A percentile compares a stretch with the other conserved stretches of the same genome.
phyloP scores from a whole-genome alignment of 768 basidiomycete species.

The Pleurotus citrinopileatus region DNA sequence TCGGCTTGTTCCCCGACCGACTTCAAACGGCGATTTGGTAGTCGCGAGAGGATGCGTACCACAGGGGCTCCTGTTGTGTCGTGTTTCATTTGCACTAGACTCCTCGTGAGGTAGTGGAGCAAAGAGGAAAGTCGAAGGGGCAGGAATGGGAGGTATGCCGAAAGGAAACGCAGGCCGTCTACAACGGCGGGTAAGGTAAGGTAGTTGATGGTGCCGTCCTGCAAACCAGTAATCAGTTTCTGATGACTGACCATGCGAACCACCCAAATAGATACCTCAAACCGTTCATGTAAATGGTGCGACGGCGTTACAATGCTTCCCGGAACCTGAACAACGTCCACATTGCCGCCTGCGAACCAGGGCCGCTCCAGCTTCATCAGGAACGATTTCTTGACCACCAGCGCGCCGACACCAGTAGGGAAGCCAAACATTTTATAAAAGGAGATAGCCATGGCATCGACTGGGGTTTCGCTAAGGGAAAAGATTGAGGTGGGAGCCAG shows the following conservation, averaged over 20 bases:
- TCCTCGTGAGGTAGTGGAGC: slow-evolving; percentile 54
- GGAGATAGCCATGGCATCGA: slow-evolving; percentile 81
- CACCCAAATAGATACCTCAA: slow-evolving; percentile 56
- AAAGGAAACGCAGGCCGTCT: slow-evolving; percentile 72
- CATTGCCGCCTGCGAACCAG: slow-evolving; percentile 85
- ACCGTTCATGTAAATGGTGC: slow-evolving; percentile 61
- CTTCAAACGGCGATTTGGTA: slow-evolving; percentile 50
- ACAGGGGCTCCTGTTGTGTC: slow-evolving; percentile 58
- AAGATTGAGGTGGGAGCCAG: slow-evolving; percentile 71
- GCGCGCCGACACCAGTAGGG: slow-evolving; percentile 80
- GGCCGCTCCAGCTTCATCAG: slow-evolving; percentile 59
- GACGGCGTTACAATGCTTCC: slow-evolving; percentile 65
- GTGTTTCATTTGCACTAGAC: slow-evolving; percentile 58
- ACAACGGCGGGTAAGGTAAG: slow-evolving; percentile 74
- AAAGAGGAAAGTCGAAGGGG: slow-evolving; percentile 73
- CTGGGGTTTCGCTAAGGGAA: slow-evolving; percentile 60
- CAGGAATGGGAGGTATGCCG: slow-evolving; percentile 77
- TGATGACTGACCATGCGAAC: slow-evolving; percentile 1
- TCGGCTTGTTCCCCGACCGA: slow-evolving; percentile 66
- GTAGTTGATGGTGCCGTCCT: slow-evolving; percentile 90
- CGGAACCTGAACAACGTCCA: slow-evolving; percentile 81
- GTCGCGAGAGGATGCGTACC: slow-evolving; percentile 64
- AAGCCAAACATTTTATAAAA: slow-evolving; percentile 93
- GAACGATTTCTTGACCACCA: slow-evolving; percentile 72
- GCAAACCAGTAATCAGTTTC: background rate